Evolutionary conservation across 2,329 filamentous ascomycete genomes (phyloP), one percentile per base, ranked within the genome.

Genomic region (Chlorencoelia australis): DNA sequence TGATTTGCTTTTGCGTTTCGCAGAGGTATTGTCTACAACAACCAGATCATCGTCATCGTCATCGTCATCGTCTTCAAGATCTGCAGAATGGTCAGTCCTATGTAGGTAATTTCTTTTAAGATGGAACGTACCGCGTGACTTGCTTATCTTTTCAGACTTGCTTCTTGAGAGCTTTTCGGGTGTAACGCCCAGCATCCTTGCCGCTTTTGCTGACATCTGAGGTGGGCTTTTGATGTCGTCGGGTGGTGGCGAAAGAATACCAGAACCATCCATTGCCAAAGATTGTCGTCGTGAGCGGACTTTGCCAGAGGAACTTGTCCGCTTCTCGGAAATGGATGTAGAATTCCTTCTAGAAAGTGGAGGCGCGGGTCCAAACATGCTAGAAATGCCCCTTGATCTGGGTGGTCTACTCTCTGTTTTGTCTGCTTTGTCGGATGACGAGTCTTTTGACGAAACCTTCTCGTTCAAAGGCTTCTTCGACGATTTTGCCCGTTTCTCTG

Each of bases 141-240:
- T 70, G 69, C 55, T 71, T 64, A 49, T 64, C 58, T 51, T 51
- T 39, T 57, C 55, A 20, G 70, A 66, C 45, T 64, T 64, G 42
- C 62, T 65, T 33, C 64, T 65, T 9, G 65, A 64, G 28, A 63
- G 65, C 47, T 65, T 67, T 18, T 64, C 56, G 39, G 58, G 60
- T 42, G 58, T 65, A 16, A 73, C 60, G 48, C 64, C 87, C 75
- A 91, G 75, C 35, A 89, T 61, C 59, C 79, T 87, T 20, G 84
- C 83, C 18, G 84, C 85, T 59, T 93, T 94, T 30, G 75, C 70
- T 6, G 79, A 71, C 53, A 85, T 70, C 34, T 74, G 71, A 3
- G 69, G 68, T 27, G 45, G 43, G n/a, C 30, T 44, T 30, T 30
- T 33, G 16, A 68, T 63, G 20, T 81, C 74, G 19, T 87, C 84